Evolutionary conservation across 257 asterid genomes (phyloP).

Genomic region (Solanum pinnatisectum): DNA sequence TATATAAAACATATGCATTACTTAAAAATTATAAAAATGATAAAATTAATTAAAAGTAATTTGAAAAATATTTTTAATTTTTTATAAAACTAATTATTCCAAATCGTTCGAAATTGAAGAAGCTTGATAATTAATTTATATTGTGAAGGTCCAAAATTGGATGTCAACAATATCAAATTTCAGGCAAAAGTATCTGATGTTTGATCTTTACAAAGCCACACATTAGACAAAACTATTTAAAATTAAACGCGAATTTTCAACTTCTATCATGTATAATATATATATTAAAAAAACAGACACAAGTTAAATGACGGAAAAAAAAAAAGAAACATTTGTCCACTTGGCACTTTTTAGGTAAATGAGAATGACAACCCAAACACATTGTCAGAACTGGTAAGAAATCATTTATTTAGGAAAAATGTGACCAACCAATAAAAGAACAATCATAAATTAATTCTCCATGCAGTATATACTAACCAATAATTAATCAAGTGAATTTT

Average conservation of each 20-base stretch:
- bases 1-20: no score
- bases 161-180: no score
- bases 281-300: neutral
- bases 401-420: neutral
- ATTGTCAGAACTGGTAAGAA: neutral
- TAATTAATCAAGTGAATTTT: neutral
- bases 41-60: no score
- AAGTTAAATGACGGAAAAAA: neutral
- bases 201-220: neutral
- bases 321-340: neutral
- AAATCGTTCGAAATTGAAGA: no score
- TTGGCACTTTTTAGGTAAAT: neutral
- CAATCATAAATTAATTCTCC: neutral
- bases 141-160: no score
- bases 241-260: neutral
- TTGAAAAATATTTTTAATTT: no score
- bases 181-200: neutral
- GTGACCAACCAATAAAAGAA: neutral
- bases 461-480: neutral
- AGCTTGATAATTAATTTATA: no score
- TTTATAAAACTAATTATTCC: no score
- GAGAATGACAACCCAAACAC: neutral
- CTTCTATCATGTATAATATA: no score
- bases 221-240: neutral
- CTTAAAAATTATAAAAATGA: no score